phyloP scores from a whole-genome alignment of 2,329 filamentous ascomycete species.

The Colletotrichum ledebouriae region DNA sequence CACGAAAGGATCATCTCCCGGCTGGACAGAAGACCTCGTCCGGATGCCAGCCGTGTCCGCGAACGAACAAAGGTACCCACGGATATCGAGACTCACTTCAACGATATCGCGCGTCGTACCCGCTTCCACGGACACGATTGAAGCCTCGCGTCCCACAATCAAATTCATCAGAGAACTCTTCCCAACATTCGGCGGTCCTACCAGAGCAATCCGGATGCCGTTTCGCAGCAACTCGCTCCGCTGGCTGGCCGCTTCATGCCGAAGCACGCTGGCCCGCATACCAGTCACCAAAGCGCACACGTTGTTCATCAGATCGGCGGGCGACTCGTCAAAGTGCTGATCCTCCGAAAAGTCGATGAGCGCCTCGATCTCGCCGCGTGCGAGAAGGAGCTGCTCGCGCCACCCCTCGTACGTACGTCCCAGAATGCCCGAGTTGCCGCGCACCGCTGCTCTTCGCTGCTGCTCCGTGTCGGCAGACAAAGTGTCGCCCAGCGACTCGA shows the following conservation, averaged over 20 bases:
- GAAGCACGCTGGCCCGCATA: slow-evolving; percentile 73
- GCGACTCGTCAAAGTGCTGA: slow-evolving; percentile 94
- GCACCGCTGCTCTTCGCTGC: slow-evolving; percentile 87
- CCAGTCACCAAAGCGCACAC: slow-evolving; percentile 74
- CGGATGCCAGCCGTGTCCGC: slow-evolving; percentile 95
- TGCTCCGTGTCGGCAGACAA: slow-evolving; percentile 86
- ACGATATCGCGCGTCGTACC: slow-evolving; percentile 96
- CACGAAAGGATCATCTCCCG: slow-evolving; percentile 42
- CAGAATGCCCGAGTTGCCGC: slow-evolving; percentile 78
- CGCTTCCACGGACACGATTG: slow-evolving; percentile 92
- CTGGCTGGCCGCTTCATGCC: slow-evolving; percentile 82
- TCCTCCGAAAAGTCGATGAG: slow-evolving; percentile 98
- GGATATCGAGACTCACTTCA: slow-evolving; percentile 89
- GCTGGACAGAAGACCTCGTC: slow-evolving; percentile 51
- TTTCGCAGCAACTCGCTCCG: slow-evolving; percentile 86
- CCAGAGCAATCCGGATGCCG: slow-evolving; percentile 86
- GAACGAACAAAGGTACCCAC: slow-evolving; percentile 92
- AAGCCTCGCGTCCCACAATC: slow-evolving; percentile 91
- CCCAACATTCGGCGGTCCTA: slow-evolving; percentile 93
- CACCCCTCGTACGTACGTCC: slow-evolving; percentile 85
- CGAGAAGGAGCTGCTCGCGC: slow-evolving; percentile 81
- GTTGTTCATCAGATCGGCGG: slow-evolving; percentile 76
- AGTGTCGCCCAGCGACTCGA: slow-evolving; percentile 74
- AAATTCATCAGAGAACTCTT: slow-evolving; percentile 95
- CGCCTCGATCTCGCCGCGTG: slow-evolving; percentile 92